Percentiles rank a stretch among this genome's conserved stretches.
phyloP scores from a whole-genome alignment of 805 yeast species.

The Ogataea saltuana region DNA sequence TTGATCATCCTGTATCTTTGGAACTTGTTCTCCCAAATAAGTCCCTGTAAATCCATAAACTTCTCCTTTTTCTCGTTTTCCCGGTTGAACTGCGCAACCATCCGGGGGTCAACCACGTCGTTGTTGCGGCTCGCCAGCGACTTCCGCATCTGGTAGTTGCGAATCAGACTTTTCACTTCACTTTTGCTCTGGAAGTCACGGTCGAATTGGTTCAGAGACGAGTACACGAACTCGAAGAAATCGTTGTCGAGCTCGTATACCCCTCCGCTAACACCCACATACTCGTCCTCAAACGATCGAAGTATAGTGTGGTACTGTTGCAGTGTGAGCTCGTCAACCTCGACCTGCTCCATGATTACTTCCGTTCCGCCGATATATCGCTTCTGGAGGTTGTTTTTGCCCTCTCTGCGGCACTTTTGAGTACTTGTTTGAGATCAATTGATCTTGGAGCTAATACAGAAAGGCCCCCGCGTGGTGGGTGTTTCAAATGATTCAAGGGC shows the following conservation, averaged over 20 bases:
- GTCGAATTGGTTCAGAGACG: slow-evolving; percentile 18
- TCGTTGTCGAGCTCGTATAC: slow-evolving; percentile 27
- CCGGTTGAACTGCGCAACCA: slow-evolving; percentile 12
- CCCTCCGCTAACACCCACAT: slow-evolving; percentile 17
- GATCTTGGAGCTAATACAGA: no score
- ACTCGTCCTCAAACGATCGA: slow-evolving; percentile 19
- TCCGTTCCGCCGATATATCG: not conserved
- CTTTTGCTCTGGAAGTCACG: slow-evolving; percentile 15
- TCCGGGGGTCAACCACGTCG: slow-evolving; percentile 10
- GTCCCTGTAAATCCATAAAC: slow-evolving; percentile 34
- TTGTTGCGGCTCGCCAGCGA: slow-evolving; percentile 8
- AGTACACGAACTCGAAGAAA: slow-evolving; percentile 25
- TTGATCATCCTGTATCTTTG: slow-evolving; percentile 25
- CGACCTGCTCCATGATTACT: slow-evolving; percentile 12
- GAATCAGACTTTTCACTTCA: slow-evolving; percentile 15
- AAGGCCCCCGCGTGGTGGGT: no score
- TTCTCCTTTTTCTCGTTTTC: slow-evolving; percentile 8
- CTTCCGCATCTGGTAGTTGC: slow-evolving; percentile 19
- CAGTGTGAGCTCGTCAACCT: slow-evolving; percentile 11
- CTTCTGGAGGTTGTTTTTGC: not conserved
- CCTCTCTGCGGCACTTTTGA: no score
- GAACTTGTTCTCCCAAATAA: slow-evolving; percentile 28
- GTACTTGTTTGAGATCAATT: no score
- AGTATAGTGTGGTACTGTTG: slow-evolving; percentile 14
- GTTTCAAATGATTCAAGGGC: no score